phyloP scores from a whole-genome alignment of 768 basidiomycete species.

The Asterophora parasitica region DNA sequence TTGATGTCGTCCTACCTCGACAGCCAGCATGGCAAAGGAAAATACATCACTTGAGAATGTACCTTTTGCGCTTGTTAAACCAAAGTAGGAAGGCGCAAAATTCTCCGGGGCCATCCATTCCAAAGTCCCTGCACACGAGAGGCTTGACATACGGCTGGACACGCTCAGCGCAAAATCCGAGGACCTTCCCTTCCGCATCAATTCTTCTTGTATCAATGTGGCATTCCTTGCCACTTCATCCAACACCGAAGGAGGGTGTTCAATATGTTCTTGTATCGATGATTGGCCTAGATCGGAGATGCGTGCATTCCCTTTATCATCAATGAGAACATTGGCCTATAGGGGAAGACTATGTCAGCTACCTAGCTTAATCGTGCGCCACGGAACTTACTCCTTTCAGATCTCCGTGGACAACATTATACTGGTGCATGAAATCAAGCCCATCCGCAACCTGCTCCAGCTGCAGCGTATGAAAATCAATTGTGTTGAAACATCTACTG shows the following conservation, averaged over 20 bases:
- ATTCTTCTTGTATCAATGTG: background rate
- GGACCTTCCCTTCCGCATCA: slow-evolving; percentile 4
- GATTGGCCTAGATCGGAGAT: slow-evolving; percentile 14
- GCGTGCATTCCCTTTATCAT: slow-evolving; percentile 9
- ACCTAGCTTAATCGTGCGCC: background rate
- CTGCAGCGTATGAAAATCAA: slow-evolving; percentile 8
- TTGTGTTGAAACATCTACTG: background rate
- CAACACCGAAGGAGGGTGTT: background rate
- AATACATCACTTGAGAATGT: slow-evolving; percentile 27
- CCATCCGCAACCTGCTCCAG: slow-evolving; percentile 25
- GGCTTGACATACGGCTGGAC: slow-evolving; percentile 10
- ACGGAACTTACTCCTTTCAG: slow-evolving; percentile 29
- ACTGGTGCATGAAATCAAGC: slow-evolving; percentile 21
- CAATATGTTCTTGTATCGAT: slow-evolving; percentile 3
- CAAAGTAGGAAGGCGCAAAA: slow-evolving; percentile 15
- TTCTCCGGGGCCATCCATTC: slow-evolving; percentile 29
- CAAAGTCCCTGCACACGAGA: slow-evolving; percentile 18
- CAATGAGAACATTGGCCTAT: slow-evolving; percentile 14
- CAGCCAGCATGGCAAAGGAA: slow-evolving; percentile 23
- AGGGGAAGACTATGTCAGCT: too few species aligned
- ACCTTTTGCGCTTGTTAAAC: slow-evolving; percentile 6
- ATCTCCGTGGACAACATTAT: slow-evolving; percentile 34
- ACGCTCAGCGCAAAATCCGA: slow-evolving; percentile 1
- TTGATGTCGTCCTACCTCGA: slow-evolving; percentile 4
- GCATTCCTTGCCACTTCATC: background rate